Percentiles rank a stretch among this genome's conserved stretches.
These are phyloP conservation scores for Candolleomyces eurysporus DNA, from an alignment of 768 basidiomycete species.

Conservation along the genomic window DNA sequence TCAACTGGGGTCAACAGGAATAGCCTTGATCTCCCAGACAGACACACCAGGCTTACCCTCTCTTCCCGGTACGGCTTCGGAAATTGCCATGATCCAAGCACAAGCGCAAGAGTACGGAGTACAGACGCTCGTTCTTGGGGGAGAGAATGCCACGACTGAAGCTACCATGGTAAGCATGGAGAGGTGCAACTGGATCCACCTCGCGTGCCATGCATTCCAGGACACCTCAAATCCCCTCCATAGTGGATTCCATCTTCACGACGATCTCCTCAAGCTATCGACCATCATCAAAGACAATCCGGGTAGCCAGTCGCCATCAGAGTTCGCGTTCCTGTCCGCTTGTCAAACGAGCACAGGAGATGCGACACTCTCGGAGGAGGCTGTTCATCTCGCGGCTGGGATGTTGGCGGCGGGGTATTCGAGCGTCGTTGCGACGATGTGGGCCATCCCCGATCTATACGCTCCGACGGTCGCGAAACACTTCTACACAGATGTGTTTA, in stretches of 20 bases:
- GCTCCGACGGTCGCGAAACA: conserved; percentile 11
- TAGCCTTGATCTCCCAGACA: neutral
- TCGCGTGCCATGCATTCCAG: conserved; percentile 17
- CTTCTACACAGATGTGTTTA: conserved; percentile 9
- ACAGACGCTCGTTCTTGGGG: neutral
- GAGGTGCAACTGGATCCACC: conserved; percentile 13
- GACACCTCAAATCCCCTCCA: conserved; percentile 2
- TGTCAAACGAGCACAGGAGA: conserved; percentile 18
- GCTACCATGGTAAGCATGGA: conserved; percentile 3
- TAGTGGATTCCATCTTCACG: conserved; percentile 14
- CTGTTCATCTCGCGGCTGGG: conserved; percentile 18
- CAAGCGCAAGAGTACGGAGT: neutral
- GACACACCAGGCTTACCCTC: neutral
- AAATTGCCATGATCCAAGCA: conserved; percentile 3
- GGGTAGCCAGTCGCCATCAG: neutral
- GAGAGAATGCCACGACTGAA: neutral
- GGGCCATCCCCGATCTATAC: conserved; percentile 15
- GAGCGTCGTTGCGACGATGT: conserved; percentile 18
- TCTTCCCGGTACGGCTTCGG: conserved; percentile 9
- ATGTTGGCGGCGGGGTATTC: conserved; percentile 18
- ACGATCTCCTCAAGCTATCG: conserved; percentile 6
- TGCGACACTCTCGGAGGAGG: conserved; percentile 13
- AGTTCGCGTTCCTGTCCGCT: conserved; percentile 17
- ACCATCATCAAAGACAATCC: conserved; percentile 11
- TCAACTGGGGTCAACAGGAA: neutral